A percentile compares a stretch with the other conserved stretches of the same genome.
Conservation (phyloP, 106 monocot species). For the Hemerocallis citrina region DNA sequence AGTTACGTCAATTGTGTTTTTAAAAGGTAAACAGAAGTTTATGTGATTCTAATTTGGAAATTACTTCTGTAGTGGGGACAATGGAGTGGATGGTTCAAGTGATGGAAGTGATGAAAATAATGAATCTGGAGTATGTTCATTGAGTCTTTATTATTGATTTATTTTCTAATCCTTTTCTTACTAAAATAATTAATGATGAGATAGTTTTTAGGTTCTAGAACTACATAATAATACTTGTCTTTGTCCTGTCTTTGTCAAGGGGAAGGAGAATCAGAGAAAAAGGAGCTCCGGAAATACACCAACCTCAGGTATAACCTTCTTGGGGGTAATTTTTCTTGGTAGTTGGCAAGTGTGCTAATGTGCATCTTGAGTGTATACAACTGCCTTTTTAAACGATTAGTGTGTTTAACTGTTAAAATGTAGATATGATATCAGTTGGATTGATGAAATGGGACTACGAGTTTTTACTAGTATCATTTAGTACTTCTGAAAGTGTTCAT, state of each 20-base stretch:
- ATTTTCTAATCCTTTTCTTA: background rate
- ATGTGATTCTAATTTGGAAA: background rate
- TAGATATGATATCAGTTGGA: background rate
- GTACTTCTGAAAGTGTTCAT: background rate
- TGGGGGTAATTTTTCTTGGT: background rate
- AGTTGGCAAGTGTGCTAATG: background rate
- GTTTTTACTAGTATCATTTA: background rate
- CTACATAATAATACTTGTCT: background rate
- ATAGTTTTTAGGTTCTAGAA: background rate
- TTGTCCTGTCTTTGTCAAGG: constrained; percentile 27
- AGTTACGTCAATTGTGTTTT: background rate
- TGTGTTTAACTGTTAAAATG: background rate
- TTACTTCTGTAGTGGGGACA: constrained; percentile 32
- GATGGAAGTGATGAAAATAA: constrained; percentile 53
- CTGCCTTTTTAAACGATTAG: no score
- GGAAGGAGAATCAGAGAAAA: constrained; percentile 23
- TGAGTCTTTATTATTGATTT: no score
- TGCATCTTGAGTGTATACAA: background rate
- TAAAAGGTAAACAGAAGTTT: background rate
- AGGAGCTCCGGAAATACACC: constrained; percentile 30
- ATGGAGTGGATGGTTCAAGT: constrained; percentile 54
- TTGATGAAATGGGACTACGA: background rate
- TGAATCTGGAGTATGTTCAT: constrained; percentile 24
- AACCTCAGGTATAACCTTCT: constrained; percentile 29
- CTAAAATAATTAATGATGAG: background rate